Conservation (phyloP, 78 protist species). For the Dictyostelium purpureum region DNA sequence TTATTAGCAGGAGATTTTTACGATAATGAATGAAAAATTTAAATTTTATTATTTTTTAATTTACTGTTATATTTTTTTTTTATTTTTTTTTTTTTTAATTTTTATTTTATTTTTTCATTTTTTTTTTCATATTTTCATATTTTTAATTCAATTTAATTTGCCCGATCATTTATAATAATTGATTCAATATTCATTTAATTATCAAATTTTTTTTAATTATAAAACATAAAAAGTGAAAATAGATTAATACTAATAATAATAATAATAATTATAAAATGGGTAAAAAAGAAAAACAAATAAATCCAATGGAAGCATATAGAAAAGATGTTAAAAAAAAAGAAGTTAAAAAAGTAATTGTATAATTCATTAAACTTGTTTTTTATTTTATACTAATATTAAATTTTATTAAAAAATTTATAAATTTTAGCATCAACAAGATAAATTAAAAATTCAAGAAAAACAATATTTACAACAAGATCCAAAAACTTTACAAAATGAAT, state of each 20-base stretch:
- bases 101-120: too few relatives aligned
- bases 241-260: too few relatives aligned
- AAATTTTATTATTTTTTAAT: neutral
- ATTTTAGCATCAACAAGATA: neutral
- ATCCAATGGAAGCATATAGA: conserved; percentile 28
- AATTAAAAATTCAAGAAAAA: neutral
- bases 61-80: neutral
- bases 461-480: conserved; percentile 11
- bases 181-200: too few relatives aligned
- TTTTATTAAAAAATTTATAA: too few relatives aligned
- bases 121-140: too few relatives aligned
- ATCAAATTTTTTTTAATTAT: too few relatives aligned
- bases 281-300: neutral
- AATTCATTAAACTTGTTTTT: neutral
- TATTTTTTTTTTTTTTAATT: neutral
- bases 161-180: too few relatives aligned
- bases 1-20: too few relatives aligned
- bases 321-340: conserved; percentile 40
- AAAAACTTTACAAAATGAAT: neutral
- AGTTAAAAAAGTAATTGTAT: neutral
- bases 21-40: neutral
- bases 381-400: neutral
- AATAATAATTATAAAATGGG: neutral
- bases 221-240: too few relatives aligned
- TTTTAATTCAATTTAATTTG: too few relatives aligned